These are phyloP conservation scores for Paspalum notatum DNA, from an alignment of 176 grass and related monocot genomes.

Conservation along the genomic window DNA sequence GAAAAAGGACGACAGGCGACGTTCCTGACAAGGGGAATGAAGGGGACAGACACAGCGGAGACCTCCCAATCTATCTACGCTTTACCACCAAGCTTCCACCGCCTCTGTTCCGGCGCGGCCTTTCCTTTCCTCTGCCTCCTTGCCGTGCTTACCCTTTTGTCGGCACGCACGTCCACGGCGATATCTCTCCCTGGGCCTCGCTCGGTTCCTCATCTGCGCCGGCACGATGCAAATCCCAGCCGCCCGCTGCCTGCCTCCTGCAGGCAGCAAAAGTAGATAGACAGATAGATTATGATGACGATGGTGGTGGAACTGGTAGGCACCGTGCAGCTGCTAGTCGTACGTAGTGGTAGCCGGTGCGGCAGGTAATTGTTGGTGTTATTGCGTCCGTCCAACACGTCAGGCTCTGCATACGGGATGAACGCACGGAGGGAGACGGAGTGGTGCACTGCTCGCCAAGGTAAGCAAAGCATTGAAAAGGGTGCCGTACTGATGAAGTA, in stretches of 20 bases:
- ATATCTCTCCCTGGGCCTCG: no score
- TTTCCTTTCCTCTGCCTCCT: neutral
- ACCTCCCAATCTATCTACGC: slow-evolving; percentile 27
- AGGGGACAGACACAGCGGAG: neutral
- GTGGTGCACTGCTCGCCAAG: slow-evolving; percentile 4
- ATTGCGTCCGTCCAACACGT: no score
- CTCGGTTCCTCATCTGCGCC: neutral
- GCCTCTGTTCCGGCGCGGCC: neutral
- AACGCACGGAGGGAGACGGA: no score
- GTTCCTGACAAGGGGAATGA: slow-evolving; percentile 40
- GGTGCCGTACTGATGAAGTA: neutral
- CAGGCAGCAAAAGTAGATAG: neutral
- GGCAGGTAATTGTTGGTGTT: neutral
- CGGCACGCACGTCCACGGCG: no score
- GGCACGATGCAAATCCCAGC: slow-evolving; percentile 2
- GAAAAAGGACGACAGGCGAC: slow-evolving; percentile 28
- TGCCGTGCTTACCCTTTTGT: no score
- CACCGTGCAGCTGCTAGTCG: neutral
- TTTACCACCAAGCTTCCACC: neutral
- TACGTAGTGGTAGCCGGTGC: neutral
- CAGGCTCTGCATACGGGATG: no score
- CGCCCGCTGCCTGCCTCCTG: neutral
- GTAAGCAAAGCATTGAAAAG: neutral
- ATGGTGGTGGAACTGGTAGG: neutral
- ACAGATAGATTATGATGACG: neutral